Evolutionary conservation across 805 yeast species (phyloP).

Genomic region (Starmerella bacillaris): DNA sequence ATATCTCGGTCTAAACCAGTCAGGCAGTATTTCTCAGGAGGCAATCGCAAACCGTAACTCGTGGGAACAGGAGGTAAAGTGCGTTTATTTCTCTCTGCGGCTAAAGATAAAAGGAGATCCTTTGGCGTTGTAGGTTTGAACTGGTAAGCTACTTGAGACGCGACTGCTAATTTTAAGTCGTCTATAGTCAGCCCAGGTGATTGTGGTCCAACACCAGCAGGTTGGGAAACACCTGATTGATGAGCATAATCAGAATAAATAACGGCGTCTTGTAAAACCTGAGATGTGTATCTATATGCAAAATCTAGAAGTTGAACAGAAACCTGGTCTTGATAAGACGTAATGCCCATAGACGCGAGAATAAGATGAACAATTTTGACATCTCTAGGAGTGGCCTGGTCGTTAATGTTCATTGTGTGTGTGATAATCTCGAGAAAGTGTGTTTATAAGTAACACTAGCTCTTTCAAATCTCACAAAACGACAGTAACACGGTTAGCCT

Average conservation of each 20-base stretch:
- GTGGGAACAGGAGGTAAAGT: constrained; percentile 84
- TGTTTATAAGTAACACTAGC: too few relatives aligned
- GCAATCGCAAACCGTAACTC: constrained; percentile 78
- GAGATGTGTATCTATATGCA: constrained; percentile 72
- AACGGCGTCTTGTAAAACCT: constrained; percentile 76
- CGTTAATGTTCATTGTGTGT: too few relatives aligned
- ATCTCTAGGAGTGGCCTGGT: constrained; percentile 49
- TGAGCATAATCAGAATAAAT: constrained; percentile 63
- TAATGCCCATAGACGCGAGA: constrained; percentile 83
- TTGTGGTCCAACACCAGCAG: constrained; percentile 23
- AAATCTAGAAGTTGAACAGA: constrained; percentile 94
- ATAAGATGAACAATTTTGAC: constrained; percentile 78
- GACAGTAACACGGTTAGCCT: too few relatives aligned
- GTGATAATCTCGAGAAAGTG: too few relatives aligned
- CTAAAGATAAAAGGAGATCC: constrained; percentile 74
- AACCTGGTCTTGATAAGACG: constrained; percentile 84
- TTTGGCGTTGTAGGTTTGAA: constrained; percentile 93
- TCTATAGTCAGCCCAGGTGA: constrained; percentile 52
- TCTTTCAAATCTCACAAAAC: neutral
- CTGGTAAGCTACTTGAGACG: constrained; percentile 86
- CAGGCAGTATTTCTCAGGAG: constrained; percentile 92
- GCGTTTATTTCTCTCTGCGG: constrained; percentile 77
- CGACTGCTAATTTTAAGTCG: constrained; percentile 80
- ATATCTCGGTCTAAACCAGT: constrained; percentile 65
- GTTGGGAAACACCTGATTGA: constrained; percentile 18